These are phyloP conservation scores for Leishmania gerbilli DNA, from an alignment of 208 protist species.

Conservation along the genomic window DNA sequence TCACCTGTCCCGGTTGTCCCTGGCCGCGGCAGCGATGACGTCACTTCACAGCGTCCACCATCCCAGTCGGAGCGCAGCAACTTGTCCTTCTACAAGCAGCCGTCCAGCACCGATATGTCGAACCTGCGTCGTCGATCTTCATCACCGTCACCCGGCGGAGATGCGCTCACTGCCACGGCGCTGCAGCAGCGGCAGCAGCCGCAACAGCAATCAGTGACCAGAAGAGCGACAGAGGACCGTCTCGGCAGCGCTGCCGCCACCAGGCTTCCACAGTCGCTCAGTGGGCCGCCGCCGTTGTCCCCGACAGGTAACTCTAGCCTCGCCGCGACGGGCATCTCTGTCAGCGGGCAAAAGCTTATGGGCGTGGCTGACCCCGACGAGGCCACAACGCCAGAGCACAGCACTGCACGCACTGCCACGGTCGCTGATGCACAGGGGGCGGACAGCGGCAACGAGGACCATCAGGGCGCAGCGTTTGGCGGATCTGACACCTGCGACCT, in stretches of 20 bases:
- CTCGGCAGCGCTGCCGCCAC: neutral
- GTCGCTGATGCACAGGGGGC: neutral
- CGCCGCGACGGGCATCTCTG: neutral
- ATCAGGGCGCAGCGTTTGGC: neutral
- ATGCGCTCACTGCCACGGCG: neutral
- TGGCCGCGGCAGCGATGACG: neutral
- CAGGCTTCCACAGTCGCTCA: neutral
- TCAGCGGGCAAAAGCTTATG: neutral
- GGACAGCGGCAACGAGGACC: neutral
- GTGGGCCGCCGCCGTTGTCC: neutral
- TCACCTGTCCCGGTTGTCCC: neutral
- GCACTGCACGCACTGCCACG: neutral
- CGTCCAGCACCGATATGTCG: conserved; percentile 12
- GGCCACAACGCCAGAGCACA: neutral
- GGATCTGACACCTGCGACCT: neutral
- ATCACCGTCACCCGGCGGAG: neutral
- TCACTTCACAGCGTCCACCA: neutral
- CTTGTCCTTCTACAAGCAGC: conserved; percentile 14
- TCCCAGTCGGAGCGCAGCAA: neutral
- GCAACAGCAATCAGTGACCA: neutral
- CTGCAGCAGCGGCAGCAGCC: neutral
- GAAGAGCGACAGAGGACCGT: neutral
- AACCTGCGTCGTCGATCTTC: neutral
- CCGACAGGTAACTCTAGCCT: neutral
- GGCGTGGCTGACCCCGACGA: neutral